A percentile compares a stretch with the other conserved stretches of the same genome.
Evolutionary conservation across 257 asterid species (phyloP).

Genomic region (Solanum commersonii): DNA sequence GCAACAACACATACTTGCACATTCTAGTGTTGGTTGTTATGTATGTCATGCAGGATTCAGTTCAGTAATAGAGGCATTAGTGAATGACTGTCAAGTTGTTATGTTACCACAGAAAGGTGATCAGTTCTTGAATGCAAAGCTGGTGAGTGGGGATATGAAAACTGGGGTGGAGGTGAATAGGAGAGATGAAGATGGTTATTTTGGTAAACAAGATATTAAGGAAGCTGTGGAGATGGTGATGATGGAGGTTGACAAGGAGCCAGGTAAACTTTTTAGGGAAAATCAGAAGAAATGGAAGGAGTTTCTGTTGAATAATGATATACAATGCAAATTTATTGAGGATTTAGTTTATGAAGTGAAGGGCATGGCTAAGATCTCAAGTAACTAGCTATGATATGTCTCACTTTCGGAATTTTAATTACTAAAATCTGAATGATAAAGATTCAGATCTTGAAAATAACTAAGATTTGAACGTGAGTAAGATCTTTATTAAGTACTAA

Average conservation of each 20-base stretch:
- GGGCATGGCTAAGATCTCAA: not conserved
- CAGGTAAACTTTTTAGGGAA: slow-evolving; percentile 10
- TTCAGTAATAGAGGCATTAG: slow-evolving; percentile 37
- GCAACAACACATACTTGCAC: slow-evolving; percentile 42
- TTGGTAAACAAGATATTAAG: slow-evolving; percentile 23
- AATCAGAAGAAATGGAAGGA: slow-evolving; percentile 39
- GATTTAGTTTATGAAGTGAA: slow-evolving; percentile 25
- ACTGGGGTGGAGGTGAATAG: slow-evolving; percentile 45
- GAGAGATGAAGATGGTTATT: slow-evolving; percentile 47
- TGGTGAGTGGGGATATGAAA: slow-evolving; percentile 29
- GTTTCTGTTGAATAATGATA: slow-evolving; percentile 17
- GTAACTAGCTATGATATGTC: not conserved
- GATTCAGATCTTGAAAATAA: no score
- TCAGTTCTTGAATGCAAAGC: slow-evolving; percentile 30
- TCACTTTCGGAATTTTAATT: not conserved
- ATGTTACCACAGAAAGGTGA: slow-evolving; percentile 39
- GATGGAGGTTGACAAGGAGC: slow-evolving; percentile 7
- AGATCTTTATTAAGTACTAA: no score
- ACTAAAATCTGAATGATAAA: no score
- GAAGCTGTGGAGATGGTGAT: slow-evolving; percentile 24
- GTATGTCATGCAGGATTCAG: slow-evolving; percentile 49
- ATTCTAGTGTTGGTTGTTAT: slow-evolving; percentile 32
- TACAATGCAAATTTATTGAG: slow-evolving; percentile 21
- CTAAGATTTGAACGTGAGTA: no score
- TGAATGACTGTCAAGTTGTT: slow-evolving; percentile 44